Evolutionary conservation across 2,329 filamentous ascomycete species (phyloP).

Genomic region (Talaromyces sp.): DNA sequence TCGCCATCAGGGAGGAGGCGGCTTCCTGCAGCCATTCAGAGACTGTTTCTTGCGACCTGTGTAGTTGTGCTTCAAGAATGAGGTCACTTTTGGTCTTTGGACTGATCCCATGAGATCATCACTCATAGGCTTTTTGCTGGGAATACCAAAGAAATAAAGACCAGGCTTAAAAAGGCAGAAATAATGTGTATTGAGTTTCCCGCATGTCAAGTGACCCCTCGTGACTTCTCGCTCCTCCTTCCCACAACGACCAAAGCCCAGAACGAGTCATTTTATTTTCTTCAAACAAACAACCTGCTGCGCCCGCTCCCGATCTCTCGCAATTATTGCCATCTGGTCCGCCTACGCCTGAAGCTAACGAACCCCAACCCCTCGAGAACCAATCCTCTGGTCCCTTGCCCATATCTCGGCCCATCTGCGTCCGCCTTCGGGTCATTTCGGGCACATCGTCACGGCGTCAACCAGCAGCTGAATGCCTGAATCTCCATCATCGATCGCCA

Average conservation of each 20-base stretch:
- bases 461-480: conserved; percentile 1
- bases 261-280: not conserved
- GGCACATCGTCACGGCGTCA: conserved; percentile 3
- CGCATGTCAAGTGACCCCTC: not conserved
- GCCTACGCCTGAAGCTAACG: not conserved
- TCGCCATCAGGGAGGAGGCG: not conserved
- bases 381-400: not conserved
- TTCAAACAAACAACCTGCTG: not conserved
- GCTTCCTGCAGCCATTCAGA: not conserved
- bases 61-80: not conserved
- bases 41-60: not conserved
- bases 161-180: not conserved
- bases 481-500: not conserved
- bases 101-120: not conserved
- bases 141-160: not conserved
- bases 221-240: not conserved
- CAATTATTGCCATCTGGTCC: not conserved
- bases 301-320: not conserved
- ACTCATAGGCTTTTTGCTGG: not conserved
- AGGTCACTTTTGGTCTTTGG: not conserved
- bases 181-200: not conserved
- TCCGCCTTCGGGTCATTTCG: conserved; percentile 13
- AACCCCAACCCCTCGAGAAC: not conserved
- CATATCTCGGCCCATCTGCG: not conserved
- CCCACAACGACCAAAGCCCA: not conserved